Evolutionary conservation across 75 land plant species (phyloP).

Genomic region (Selaginella moellendorffii): DNA sequence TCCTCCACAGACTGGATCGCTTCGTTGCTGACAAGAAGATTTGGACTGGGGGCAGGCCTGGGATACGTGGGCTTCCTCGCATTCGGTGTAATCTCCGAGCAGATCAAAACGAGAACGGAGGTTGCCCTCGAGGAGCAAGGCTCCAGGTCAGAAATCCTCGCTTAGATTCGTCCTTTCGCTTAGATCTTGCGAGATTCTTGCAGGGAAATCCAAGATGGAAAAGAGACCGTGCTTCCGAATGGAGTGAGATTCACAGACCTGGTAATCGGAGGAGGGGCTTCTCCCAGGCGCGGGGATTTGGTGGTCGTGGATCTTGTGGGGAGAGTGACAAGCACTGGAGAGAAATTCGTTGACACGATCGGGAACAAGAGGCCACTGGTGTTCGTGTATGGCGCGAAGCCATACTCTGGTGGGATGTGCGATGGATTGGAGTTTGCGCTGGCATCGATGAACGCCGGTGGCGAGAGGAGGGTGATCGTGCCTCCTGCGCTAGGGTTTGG

Average conservation of each 20-base stretch:
- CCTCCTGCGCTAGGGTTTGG: slow-evolving; percentile 68
- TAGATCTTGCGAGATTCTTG: background rate
- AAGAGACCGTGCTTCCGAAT: slow-evolving; percentile 60
- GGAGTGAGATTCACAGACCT: slow-evolving; percentile 57
- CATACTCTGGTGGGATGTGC: slow-evolving; percentile 70
- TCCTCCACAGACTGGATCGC: slow-evolving; percentile 87
- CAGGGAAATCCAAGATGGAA: slow-evolving; percentile 57
- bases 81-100: slow-evolving; percentile 80
- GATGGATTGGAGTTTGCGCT: slow-evolving; percentile 67
- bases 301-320: slow-evolving; percentile 65
- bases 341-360: slow-evolving; percentile 64
- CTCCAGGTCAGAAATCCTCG: slow-evolving; percentile 62
- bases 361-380: slow-evolving; percentile 48
- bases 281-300: slow-evolving; percentile 60
- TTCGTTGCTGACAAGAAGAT: slow-evolving; percentile 55
- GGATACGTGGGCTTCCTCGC: slow-evolving; percentile 81
- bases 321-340: slow-evolving; percentile 28
- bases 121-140: slow-evolving; percentile 53
- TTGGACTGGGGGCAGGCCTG: slow-evolving; percentile 83
- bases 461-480: slow-evolving; percentile 54
- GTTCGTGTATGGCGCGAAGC: slow-evolving; percentile 61
- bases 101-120: slow-evolving; percentile 75
- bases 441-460: slow-evolving; percentile 55
- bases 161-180: background rate
- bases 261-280: slow-evolving; percentile 60